Conservation (phyloP, 495 filamentous ascomycete genomes). For the Filosporella fistucella region DNA sequence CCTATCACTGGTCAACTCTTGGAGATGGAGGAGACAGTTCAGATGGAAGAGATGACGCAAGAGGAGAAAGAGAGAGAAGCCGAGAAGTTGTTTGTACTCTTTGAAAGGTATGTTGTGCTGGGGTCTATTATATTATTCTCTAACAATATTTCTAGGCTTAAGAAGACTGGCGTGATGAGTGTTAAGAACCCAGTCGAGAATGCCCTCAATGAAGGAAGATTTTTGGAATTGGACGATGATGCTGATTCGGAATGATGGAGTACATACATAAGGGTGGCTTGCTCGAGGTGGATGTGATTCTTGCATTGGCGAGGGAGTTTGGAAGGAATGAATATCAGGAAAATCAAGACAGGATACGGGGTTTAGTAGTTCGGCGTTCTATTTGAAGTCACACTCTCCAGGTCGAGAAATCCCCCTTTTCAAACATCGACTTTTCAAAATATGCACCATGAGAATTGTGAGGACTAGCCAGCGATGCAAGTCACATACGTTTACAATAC, state of each 20-base stretch:
- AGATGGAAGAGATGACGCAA: constrained; percentile 70
- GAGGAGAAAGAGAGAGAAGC: constrained; percentile 94
- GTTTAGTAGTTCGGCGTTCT: too few relatives aligned
- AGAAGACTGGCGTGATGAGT: constrained; percentile 74
- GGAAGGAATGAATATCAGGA: too few relatives aligned
- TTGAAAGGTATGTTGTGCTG: constrained; percentile 65
- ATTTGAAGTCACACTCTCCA: too few relatives aligned
- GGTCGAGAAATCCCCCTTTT: too few relatives aligned
- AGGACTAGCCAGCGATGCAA: too few relatives aligned
- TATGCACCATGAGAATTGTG: too few relatives aligned
- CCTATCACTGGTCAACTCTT: constrained; percentile 86
- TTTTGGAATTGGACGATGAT: constrained; percentile 61
- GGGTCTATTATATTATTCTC: constrained; percentile 7
- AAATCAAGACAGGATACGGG: too few relatives aligned
- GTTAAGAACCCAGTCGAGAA: constrained; percentile 82
- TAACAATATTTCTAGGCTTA: constrained; percentile 52
- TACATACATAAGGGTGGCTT: too few relatives aligned
- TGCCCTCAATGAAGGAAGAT: constrained; percentile 70
- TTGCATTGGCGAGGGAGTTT: too few relatives aligned
- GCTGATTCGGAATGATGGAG: constrained; percentile 29
- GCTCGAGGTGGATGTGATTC: too few relatives aligned
- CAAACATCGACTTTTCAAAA: too few relatives aligned
- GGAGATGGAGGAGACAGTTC: constrained; percentile 57
- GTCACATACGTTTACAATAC: too few relatives aligned
- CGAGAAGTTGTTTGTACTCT: constrained; percentile 88